Evolutionary conservation across 805 yeast species (phyloP).

Genomic region (Dipodascus albidus): DNA sequence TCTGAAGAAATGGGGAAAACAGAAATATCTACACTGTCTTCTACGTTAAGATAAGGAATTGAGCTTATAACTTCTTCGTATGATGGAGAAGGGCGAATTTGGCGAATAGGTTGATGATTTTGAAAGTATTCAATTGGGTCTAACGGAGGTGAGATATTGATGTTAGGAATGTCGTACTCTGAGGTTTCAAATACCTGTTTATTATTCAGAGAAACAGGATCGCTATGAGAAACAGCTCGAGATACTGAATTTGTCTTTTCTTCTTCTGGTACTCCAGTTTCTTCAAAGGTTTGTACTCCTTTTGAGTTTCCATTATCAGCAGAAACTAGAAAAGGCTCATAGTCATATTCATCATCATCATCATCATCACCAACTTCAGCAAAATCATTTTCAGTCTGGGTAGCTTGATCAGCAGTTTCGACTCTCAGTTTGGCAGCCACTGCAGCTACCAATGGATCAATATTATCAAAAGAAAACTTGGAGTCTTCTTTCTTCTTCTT

Average conservation of each 20-base stretch:
- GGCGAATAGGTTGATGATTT: background rate
- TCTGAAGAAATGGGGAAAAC: background rate
- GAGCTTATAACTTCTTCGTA: background rate
- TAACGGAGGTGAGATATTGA: background rate
- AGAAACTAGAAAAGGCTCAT: background rate
- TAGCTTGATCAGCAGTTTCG: background rate
- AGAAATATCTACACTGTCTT: background rate
- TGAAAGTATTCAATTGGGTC: background rate
- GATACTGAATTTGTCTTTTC: background rate
- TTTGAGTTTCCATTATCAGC: background rate
- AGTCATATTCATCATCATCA: background rate
- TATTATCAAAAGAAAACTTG: background rate
- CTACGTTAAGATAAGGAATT: background rate
- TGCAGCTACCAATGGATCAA: constrained; percentile 1
- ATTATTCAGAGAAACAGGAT: background rate
- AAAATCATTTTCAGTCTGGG: background rate
- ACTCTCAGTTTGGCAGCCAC: background rate
- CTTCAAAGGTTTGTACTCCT: background rate
- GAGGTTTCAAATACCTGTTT: background rate
- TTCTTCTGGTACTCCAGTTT: background rate
- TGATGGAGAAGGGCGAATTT: background rate
- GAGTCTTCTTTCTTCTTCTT: background rate
- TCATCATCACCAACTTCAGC: background rate
- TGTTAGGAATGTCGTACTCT: background rate
- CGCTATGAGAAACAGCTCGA: background rate